A percentile compares a stretch with the other conserved stretches of the same genome.
phyloP scores from a whole-genome alignment of 2,329 filamentous ascomycete genomes.

The Didymella pinodella region DNA sequence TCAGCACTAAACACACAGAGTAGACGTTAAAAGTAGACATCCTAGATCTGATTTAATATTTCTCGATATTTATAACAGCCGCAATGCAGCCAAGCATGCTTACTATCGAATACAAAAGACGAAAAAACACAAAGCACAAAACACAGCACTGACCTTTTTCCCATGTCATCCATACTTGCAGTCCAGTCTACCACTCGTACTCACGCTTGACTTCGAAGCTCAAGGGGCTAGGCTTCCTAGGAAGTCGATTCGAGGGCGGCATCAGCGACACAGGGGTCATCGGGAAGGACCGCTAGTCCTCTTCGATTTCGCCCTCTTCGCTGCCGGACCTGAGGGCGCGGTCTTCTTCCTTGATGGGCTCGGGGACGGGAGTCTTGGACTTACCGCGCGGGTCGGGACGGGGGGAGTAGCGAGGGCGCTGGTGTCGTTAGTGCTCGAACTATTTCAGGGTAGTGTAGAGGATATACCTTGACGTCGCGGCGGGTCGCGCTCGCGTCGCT shows the following conservation, averaged over 20 bases:
- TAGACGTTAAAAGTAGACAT: too few species aligned
- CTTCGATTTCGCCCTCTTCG: constrained; percentile 98
- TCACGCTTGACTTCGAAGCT: background rate
- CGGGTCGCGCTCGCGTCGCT: constrained; percentile 64
- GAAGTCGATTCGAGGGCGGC: background rate
- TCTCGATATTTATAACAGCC: background rate
- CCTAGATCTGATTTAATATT: background rate
- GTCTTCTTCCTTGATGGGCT: constrained; percentile 63
- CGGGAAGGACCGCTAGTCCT: constrained; percentile 57
- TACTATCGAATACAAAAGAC: background rate
- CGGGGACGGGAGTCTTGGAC: constrained; percentile 62
- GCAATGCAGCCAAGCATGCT: background rate
- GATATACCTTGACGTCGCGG: constrained; percentile 55
- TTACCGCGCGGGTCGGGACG: constrained; percentile 61
- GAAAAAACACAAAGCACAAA: background rate
- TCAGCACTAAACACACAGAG: too few species aligned
- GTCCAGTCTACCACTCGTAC: background rate
- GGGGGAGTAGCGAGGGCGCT: constrained; percentile 59
- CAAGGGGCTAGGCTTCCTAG: background rate
- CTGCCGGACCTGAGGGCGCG: constrained; percentile 80
- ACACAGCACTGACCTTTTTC: background rate
- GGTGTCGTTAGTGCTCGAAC: constrained; percentile 20
- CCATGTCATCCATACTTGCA: background rate
- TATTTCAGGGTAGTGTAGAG: background rate
- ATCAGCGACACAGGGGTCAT: background rate